A percentile compares a stretch with the other conserved stretches of the same genome.
Conservation (phyloP, 192 early-diverging fungal genomes). For the Umbelopsis sp. region DNA sequence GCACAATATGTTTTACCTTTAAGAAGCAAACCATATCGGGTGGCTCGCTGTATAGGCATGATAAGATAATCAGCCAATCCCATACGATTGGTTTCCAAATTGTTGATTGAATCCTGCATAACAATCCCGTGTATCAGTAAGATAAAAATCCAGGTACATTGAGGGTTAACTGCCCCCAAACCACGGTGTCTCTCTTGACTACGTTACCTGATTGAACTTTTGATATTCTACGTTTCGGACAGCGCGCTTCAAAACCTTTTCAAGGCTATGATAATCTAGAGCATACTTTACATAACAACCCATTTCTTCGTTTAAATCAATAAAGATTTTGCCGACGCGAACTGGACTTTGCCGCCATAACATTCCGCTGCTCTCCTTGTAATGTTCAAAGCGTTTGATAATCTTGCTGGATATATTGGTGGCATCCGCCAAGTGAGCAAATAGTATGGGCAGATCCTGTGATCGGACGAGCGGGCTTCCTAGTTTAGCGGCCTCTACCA, state of each 20-base stretch:
- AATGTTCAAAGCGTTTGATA: conserved; percentile 16
- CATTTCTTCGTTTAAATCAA: conserved; percentile 29
- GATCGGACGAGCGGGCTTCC: conserved; percentile 36
- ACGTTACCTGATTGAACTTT: conserved; percentile 32
- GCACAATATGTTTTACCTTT: conserved; percentile 37
- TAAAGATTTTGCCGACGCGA: conserved; percentile 33
- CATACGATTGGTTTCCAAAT: conserved; percentile 53
- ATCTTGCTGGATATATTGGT: conserved; percentile 35
- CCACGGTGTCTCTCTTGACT: not conserved
- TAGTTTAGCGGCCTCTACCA: conserved; percentile 27
- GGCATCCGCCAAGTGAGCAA: conserved; percentile 38
- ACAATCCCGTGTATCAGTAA: not conserved
- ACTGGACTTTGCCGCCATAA: conserved; percentile 10
- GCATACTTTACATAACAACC: conserved; percentile 41
- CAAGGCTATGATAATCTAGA: conserved; percentile 30
- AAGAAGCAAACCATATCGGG: conserved; percentile 72
- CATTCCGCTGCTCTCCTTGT: conserved; percentile 15
- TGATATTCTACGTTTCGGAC: conserved; percentile 31
- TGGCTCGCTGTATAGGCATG: conserved; percentile 76
- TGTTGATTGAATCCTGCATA: conserved; percentile 39
- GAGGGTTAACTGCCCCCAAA: not conserved
- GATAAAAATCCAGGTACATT: not conserved
- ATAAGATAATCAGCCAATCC: conserved; percentile 73
- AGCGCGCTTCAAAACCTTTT: conserved; percentile 28
- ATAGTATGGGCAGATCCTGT: conserved; percentile 38